Base-by-base conservation (phyloP, 1,284 basidiomycete genomes). In the Malassezia obtusa region DNA sequence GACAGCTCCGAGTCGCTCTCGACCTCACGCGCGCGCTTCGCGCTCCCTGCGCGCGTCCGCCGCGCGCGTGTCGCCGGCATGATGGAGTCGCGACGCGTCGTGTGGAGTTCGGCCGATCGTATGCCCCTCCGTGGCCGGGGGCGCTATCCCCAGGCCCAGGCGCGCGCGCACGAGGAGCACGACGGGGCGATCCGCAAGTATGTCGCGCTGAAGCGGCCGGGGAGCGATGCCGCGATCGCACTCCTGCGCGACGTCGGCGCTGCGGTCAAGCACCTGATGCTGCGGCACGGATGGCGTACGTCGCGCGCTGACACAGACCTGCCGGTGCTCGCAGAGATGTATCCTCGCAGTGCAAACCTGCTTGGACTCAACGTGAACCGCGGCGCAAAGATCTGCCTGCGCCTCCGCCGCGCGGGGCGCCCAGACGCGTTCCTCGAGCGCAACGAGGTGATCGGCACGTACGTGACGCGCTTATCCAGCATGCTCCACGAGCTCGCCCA, bases 401-500 rank as follows among this genome's bases (percentile, higher is more conserved):
- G 64, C 0, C 52, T 67, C 14, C 58, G 64, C 4, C 15, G 28
- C n/a, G 32, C 46, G 4, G 19, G 21, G 12, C 33, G 47, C 39
- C 21, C 38, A 2, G 36, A 47, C 2, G 39, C 39, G 5, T 57
- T 61, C 40, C 43, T 57, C 6, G 45, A 49, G 39, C 49, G 55
- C 37, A 37, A 55, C 10, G 49, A 44, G 24, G 31, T 65, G 17
- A 36, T 59, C 19, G 52, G 52, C 11, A 59, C 60, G 46, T 58
- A 33, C 43, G 45, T 61, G 6, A 4, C 10, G 11, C 9, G n/a
- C 15, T 45, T 2, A 46, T 38, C 9, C 11, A 57, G 51, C 7
- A 65, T 67, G 64, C 51, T 67, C 12, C 64, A 67, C 38, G 64
- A 67, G 48, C 59, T 67, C 11, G 53, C 53, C 2, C 64, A 67